phyloP scores from a whole-genome alignment of 2,329 filamentous ascomycete species.

The Ilyonectria destructans region DNA sequence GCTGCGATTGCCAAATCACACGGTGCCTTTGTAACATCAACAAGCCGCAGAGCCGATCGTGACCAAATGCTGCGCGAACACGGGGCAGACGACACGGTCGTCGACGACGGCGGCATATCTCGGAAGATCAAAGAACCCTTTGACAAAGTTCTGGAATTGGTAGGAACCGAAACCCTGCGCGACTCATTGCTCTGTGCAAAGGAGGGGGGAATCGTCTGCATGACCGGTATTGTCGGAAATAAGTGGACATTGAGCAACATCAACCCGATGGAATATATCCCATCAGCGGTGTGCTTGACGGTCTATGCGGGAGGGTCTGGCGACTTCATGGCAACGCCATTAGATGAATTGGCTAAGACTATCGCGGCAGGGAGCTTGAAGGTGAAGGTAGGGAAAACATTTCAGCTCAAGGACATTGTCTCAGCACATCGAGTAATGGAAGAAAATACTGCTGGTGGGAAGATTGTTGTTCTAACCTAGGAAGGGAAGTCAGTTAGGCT shows the following conservation, averaged over 20 bases:
- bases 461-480: no score
- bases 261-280: neutral
- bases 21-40: neutral
- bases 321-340: neutral
- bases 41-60: neutral
- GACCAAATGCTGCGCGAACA: neutral
- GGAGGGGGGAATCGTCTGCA: constrained; percentile 10
- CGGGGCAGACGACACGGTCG: neutral
- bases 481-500: no score
- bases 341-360: neutral
- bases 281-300: neutral
- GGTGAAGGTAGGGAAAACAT: neutral
- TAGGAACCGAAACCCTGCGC: constrained; percentile 11
- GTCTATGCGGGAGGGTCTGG: neutral
- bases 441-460: no score
- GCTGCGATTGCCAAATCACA: neutral
- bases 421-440: no score
- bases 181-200: constrained; percentile 15
- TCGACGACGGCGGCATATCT: neutral
- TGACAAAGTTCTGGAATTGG: constrained; percentile 2
- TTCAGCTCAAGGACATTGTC: no score
- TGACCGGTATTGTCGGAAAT: constrained; percentile 17
- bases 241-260: constrained; percentile 5
- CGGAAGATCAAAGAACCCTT: neutral
- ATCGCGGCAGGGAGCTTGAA: neutral